A percentile compares a stretch with the other conserved stretches of the same genome.
Evolutionary conservation across 1,139 yeast genomes (phyloP).

Genomic region (Yamadazyma kanchanaburiensis): DNA sequence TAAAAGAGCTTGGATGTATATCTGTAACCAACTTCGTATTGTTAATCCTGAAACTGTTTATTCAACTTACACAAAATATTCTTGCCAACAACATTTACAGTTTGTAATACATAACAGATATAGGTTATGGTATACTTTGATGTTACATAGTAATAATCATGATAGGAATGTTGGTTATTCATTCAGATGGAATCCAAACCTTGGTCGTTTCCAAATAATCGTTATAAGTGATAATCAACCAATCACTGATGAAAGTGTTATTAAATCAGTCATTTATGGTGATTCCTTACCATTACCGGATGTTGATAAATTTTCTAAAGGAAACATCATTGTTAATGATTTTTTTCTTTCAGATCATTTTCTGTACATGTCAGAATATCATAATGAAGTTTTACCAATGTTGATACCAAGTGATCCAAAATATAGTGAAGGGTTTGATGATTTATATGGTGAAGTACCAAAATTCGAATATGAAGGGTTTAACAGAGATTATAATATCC

Average conservation of each 20-base stretch:
- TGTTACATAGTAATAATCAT: constrained; percentile 25
- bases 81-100: constrained; percentile 37
- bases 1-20: constrained; percentile 39
- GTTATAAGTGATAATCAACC: constrained; percentile 22
- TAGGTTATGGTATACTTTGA: constrained; percentile 34
- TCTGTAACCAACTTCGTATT: constrained; percentile 33
- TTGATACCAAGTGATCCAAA: constrained; percentile 26
- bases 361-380: constrained; percentile 37
- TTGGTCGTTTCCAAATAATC: constrained; percentile 34
- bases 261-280: constrained; percentile 32
- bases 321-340: constrained; percentile 35
- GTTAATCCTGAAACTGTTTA: constrained; percentile 42
- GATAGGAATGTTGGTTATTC: constrained; percentile 20
- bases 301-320: constrained; percentile 29
- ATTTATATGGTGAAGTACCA: constrained; percentile 29
- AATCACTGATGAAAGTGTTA: constrained; percentile 29
- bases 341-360: constrained; percentile 36
- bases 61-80: constrained; percentile 40
- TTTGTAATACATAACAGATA: constrained; percentile 39
- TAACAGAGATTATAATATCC: constrained; percentile 26
- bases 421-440: constrained; percentile 30
- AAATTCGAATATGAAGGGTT: constrained; percentile 33
- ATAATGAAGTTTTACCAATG: constrained; percentile 36
- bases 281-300: constrained; percentile 32
- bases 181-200: constrained; percentile 36